Conservation (phyloP, 257 asterid genomes). For the Forsythia suspensa region DNA sequence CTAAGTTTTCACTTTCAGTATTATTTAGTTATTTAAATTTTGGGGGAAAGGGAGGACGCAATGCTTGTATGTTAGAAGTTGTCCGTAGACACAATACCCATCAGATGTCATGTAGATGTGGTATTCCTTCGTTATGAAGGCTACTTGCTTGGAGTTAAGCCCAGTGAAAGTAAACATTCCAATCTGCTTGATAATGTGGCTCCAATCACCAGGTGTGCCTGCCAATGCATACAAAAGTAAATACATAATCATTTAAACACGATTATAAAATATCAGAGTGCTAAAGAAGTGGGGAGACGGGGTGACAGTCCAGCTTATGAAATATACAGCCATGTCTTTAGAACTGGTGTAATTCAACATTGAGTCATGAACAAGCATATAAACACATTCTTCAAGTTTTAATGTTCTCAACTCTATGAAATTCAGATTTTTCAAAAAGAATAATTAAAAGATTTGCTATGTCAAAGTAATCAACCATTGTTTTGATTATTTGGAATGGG, state of each 20-base stretch:
- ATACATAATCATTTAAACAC: background rate
- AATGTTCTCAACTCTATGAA: background rate
- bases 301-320: background rate
- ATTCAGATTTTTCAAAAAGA: background rate
- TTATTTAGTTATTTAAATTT: background rate
- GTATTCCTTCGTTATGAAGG: conserved; percentile 84
- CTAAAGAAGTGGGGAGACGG: background rate
- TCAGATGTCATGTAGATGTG: conserved; percentile 98
- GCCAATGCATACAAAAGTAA: conserved; percentile 20
- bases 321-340: background rate
- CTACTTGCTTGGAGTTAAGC: conserved; percentile 72
- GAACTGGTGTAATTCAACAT: background rate
- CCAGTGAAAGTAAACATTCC: conserved; percentile 99
- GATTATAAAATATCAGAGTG: background rate
- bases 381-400: background rate
- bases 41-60: background rate
- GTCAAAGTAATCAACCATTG: background rate
- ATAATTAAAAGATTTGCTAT: background rate
- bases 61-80: background rate
- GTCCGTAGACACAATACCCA: conserved; percentile 51
- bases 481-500: background rate
- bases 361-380: background rate
- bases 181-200: conserved; percentile 95
- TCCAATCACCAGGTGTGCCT: conserved; percentile 99
- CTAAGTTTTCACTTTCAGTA: background rate